These are phyloP conservation scores for Irpex lacteus DNA, from an alignment of 1,284 basidiomycete genomes.

Conservation along the genomic window DNA sequence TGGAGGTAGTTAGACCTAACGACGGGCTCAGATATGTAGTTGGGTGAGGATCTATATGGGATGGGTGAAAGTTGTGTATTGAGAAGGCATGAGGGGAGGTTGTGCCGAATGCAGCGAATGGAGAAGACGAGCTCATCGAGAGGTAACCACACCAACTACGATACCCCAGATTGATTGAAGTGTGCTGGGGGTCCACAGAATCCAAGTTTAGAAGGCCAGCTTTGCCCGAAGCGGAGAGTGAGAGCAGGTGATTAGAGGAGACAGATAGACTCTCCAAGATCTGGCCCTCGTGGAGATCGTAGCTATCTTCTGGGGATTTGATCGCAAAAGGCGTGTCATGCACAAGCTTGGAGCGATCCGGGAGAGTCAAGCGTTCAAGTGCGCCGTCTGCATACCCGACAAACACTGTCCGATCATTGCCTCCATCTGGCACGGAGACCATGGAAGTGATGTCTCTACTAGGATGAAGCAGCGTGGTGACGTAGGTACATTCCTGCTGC, in stretches of 20 bases:
- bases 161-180: conserved; percentile 40
- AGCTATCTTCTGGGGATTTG: conserved; percentile 16
- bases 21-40: conserved; percentile 43
- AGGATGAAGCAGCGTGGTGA: conserved; percentile 36
- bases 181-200: conserved; percentile 24
- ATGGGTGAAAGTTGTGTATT: conserved; percentile 50
- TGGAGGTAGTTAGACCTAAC: conserved; percentile 32
- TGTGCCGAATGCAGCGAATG: conserved; percentile 68
- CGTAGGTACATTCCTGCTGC: conserved; percentile 47
- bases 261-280: conserved; percentile 55
- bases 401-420: conserved; percentile 47
- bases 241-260: conserved; percentile 42
- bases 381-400: conserved; percentile 62
- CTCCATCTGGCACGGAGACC: conserved; percentile 46
- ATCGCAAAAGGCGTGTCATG: background rate
- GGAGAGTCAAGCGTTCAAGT: conserved; percentile 46
- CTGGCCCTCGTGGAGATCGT: conserved; percentile 38
- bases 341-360: conserved; percentile 16
- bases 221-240: conserved; percentile 54
- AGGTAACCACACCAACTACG: conserved; percentile 64
- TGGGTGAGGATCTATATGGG: conserved; percentile 43
- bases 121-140: conserved; percentile 42
- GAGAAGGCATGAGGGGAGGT: conserved; percentile 56
- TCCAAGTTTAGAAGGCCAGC: conserved; percentile 38
- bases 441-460: conserved; percentile 53